A percentile compares a stretch with the other conserved stretches of the same genome.
These are phyloP conservation scores for Triticum monococcum DNA, from an alignment of 176 grass and related monocot genomes.

Conservation along the genomic window DNA sequence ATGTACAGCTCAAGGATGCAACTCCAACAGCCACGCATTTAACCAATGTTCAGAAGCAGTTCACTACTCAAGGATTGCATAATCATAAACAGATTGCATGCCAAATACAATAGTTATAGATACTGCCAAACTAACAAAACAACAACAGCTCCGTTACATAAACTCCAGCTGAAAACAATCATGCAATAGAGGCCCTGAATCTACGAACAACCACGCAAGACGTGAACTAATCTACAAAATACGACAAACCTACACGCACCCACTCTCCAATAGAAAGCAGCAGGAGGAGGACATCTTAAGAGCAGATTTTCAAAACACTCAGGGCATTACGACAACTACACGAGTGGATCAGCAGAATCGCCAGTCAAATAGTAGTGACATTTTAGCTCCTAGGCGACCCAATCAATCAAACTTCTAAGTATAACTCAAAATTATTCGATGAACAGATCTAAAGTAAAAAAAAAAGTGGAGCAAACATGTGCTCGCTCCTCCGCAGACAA, in stretches of 20 bases:
- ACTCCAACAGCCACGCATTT: not conserved
- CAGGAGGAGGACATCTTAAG: not conserved
- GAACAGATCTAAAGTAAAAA: not conserved
- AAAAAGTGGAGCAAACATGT: slow-evolving; percentile 18
- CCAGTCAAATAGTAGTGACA: not conserved
- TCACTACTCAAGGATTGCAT: not conserved
- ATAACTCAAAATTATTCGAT: not conserved
- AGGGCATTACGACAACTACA: not conserved
- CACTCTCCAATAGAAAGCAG: not conserved
- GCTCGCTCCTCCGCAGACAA: slow-evolving; percentile 37
- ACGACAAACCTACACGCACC: not conserved
- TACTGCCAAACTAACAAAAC: not conserved
- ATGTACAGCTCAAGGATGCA: not conserved
- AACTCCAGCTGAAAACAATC: not conserved
- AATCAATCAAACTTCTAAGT: slow-evolving; percentile 23
- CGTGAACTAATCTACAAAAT: not conserved
- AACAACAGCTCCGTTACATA: not conserved
- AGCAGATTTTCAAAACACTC: slow-evolving; percentile 4
- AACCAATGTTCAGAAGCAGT: not conserved
- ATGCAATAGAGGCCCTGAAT: not conserved
- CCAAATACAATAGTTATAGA: not conserved
- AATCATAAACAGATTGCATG: not conserved
- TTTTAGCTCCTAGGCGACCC: not conserved
- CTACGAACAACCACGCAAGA: not conserved
- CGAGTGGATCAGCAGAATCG: not conserved